Evolutionary conservation across 1,139 yeast genomes (phyloP).

Genomic region (Kazachstania sp.): DNA sequence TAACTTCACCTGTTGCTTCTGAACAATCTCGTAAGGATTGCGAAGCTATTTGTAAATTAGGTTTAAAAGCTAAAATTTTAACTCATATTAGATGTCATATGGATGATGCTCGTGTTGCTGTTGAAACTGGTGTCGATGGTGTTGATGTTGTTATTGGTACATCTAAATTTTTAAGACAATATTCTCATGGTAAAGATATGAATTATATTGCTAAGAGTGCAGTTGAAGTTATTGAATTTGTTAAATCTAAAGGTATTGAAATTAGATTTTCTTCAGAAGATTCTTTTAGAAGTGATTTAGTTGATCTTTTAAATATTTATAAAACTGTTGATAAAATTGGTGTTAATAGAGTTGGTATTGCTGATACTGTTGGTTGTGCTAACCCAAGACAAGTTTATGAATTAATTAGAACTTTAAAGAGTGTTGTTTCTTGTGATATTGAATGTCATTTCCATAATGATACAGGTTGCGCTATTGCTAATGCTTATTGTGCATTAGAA

Average conservation of each 20-base stretch:
- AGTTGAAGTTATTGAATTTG: constrained; percentile 92
- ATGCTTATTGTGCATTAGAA: constrained; percentile 95
- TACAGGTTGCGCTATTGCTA: constrained; percentile 98
- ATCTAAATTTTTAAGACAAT: constrained; percentile 88
- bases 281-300: constrained; percentile 94
- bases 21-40: constrained; percentile 91
- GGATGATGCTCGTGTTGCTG: constrained; percentile 98
- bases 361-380: constrained; percentile 98
- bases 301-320: constrained; percentile 88
- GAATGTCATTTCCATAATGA: constrained; percentile 99
- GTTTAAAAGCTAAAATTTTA: constrained; percentile 88
- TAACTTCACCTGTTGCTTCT: constrained; percentile 95
- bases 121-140: constrained; percentile 97
- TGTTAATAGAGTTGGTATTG: constrained; percentile 97
- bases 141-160: constrained; percentile 98
- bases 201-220: constrained; percentile 95
- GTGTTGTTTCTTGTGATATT: constrained; percentile 92
- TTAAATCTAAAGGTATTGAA: constrained; percentile 94
- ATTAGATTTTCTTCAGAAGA: constrained; percentile 96
- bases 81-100: constrained; percentile 93
- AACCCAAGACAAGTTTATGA: constrained; percentile 98
- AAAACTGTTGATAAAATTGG: constrained; percentile 97
- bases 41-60: constrained; percentile 96
- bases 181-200: constrained; percentile 98
- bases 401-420: constrained; percentile 83